Base-by-base conservation (phyloP, 2,329 filamentous ascomycete species). In the Aspergillus fumigatiaffinis region DNA sequence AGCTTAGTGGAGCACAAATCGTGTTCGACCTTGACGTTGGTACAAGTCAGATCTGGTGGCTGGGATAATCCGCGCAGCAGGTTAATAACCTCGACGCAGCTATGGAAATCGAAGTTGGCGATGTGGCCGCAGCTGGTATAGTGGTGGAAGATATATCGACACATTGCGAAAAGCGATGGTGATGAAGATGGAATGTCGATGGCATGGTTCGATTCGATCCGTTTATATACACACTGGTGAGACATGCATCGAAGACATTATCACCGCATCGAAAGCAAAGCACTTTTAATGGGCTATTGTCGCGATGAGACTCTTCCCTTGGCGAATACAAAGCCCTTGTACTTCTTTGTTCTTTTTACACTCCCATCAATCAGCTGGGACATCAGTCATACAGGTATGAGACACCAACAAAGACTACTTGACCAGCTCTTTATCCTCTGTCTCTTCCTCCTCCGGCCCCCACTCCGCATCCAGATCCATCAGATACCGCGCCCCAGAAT, bases 401-500 rank as follows among this genome's bases (percentile, higher is more conserved):
- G 32, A 51, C 6, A 20, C 3, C n/a, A 1, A 3, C 32, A 21
- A 21, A 14, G 46, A 51, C 35, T 25, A 55, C 35, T 21, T 12
- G 23, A 47, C 44, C 44, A 26, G 5, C 44, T 26, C 44, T 47
- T 47, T 47, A 47, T 47, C 12, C 44, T 26, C 44, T 9, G 7
- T 26, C 44, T 47, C 44, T 20, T 35, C 48, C 20, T 51, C 50
- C 21, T 47, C 44, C 12, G 44, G 21, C 44, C 23, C 44, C 21
- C 26, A 49, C 12, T 41, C 50, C 32, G 48, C 51, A 20, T 66
- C 63, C 52, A 68, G 28, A 28, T 64, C 64, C 52, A 56, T 62
- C 60, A 74, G 38, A 65, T 71, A 74, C 23, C 51, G 51, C 21
- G 69, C 63, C 4, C 71, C 72, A 9, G 70, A 72, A 54, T 71